Conservation (phyloP, 2,329 filamentous ascomycete species). For the Exophiala viscosa region DNA sequence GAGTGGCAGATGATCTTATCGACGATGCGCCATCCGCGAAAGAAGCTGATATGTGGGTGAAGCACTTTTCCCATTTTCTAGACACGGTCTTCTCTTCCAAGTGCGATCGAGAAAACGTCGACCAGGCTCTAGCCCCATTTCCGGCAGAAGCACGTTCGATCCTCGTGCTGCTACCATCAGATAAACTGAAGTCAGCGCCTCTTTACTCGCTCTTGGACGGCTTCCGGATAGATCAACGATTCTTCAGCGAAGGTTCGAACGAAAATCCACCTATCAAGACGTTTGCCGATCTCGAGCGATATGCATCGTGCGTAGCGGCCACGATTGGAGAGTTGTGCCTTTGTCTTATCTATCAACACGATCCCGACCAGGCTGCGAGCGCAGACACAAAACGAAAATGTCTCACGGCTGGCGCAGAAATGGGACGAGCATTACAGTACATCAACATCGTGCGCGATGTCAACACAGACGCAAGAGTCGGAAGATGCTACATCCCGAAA, state of each 20-base stretch:
- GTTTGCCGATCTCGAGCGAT: slow-evolving; percentile 58
- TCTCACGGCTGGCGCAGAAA: slow-evolving; percentile 56
- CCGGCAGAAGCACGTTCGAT: slow-evolving; percentile 52
- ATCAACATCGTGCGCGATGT: slow-evolving; percentile 75
- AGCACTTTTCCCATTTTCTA: slow-evolving; percentile 56
- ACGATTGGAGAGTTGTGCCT: slow-evolving; percentile 68
- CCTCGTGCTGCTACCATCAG: slow-evolving; percentile 56
- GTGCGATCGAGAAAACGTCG: slow-evolving; percentile 27
- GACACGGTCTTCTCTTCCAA: slow-evolving; percentile 47
- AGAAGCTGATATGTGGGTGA: slow-evolving; percentile 58
- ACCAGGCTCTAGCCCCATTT: slow-evolving; percentile 43
- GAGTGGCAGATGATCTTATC: slow-evolving; percentile 69
- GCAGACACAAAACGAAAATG: slow-evolving; percentile 39
- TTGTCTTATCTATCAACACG: slow-evolving; percentile 62
- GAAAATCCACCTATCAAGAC: slow-evolving; percentile 54
- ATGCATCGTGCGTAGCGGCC: slow-evolving; percentile 66
- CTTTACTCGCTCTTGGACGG: slow-evolving; percentile 63
- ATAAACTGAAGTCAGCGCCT: slow-evolving; percentile 55
- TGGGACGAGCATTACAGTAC: slow-evolving; percentile 73
- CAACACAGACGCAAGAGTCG: slow-evolving; percentile 60
- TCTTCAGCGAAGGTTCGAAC: slow-evolving; percentile 35
- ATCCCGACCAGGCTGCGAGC: slow-evolving; percentile 27
- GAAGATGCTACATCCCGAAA: slow-evolving; percentile 65
- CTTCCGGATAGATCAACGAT: slow-evolving; percentile 65
- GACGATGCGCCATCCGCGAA: slow-evolving; percentile 56